Conservation (phyloP, 164 flowering plant genomes). For the Amborella trichopoda region DNA sequence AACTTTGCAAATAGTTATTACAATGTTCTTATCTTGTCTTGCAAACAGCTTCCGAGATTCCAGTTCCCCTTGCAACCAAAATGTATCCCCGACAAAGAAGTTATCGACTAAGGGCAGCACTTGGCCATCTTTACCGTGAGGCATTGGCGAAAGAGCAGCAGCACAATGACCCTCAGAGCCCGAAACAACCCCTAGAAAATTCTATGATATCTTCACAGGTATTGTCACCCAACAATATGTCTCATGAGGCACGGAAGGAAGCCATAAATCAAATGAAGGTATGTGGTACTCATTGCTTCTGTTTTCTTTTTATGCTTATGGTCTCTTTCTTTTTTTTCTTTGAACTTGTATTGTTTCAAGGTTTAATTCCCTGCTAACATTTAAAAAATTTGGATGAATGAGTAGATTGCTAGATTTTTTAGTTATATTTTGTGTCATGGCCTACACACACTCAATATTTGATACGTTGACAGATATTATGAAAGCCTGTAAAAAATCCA, state of each 20-base stretch:
- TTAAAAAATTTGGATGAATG: too few species aligned
- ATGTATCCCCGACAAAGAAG: conserved; percentile 57
- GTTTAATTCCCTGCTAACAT: too few species aligned
- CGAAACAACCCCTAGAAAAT: conserved; percentile 17
- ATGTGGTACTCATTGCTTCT: not conserved
- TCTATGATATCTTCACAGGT: conserved; percentile 11
- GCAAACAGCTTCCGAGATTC: conserved; percentile 30
- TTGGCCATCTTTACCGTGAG: conserved; percentile 34
- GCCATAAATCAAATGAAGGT: conserved; percentile 23
- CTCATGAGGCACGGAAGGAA: conserved; percentile 15
- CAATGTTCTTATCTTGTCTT: too few species aligned
- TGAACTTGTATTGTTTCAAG: too few species aligned
- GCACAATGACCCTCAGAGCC: conserved; percentile 11
- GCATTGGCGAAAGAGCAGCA: conserved; percentile 22
- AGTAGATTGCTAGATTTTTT: too few species aligned
- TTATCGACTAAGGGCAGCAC: conserved; percentile 38
- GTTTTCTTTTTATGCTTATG: too few species aligned
- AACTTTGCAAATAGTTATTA: too few species aligned
- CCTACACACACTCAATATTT: too few species aligned
- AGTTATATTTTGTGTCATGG: too few species aligned
- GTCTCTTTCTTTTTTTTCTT: too few species aligned
- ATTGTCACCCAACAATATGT: conserved; percentile 18
- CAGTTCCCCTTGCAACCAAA: conserved; percentile 74
- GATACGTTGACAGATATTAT: too few species aligned
- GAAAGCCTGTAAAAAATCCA: too few species aligned